Evolutionary conservation across 257 asterid species (phyloP), one percentile per base, ranked within the genome.

Genomic region (Echites panduratus): DNA sequence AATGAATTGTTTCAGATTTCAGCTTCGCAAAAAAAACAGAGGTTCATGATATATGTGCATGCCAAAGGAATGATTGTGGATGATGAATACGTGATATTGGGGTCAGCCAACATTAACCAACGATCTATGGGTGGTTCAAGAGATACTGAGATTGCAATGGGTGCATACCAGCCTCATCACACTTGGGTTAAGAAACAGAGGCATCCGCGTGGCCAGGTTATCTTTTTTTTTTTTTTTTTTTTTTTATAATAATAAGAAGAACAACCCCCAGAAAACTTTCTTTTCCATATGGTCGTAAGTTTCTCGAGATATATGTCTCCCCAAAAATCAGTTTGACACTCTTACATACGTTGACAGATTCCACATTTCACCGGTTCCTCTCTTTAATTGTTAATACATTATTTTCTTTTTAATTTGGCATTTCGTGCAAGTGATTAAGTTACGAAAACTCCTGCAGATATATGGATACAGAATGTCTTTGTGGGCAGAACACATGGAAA

Each of bases 101-200:
- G 97, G 12, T 90, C 97, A 29, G 97, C 96, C 76, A 90, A 90
- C 73, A 90, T 90, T 66, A 89, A 90, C 79, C 92, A 90, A 75
- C 84, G 96, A 68, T 90, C 97, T 4, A 89, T 90, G 97, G 96
- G 89, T 65, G 97, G 97, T 40, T 89, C 93, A 19, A 86, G 97
- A 80, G 97, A 90, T 80, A 90, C 96, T 0, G 97, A 90, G 84
- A 90, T 90, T 32, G 97, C 97, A 32, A 87, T 90, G 96, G 97
- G 97, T 1, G 92, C 96, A 11, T 90, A 89, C 79, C 96, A 89
- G 77, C 96, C 96, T 24, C 82, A 84, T 80, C 80, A 90, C 83
- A 87, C 90, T 38, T 89, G 94, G 97, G 77, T 76, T 12, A 77
- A 82, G 75, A 84, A 82, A 76, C 76, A 80, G 72, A 78, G 72